These are phyloP conservation scores for Penicillium maclennaniae DNA, from an alignment of 495 filamentous ascomycete species.

Conservation along the genomic window DNA sequence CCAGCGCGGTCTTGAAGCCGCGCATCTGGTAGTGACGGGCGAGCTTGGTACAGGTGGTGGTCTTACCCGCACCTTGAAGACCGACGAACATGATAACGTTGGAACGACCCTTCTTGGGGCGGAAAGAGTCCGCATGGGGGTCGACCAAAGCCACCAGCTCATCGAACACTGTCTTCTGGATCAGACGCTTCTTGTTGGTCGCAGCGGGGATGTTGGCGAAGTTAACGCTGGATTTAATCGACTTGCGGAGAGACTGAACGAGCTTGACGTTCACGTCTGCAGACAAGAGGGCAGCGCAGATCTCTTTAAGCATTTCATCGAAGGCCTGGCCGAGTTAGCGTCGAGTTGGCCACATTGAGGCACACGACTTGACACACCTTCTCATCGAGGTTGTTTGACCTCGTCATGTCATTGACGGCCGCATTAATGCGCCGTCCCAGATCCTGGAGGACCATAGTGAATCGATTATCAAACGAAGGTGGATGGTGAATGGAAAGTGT, in stretches of 20 bases:
- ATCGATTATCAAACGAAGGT: slow-evolving; percentile 3
- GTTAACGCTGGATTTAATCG: slow-evolving; percentile 85
- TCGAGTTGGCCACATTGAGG: neutral
- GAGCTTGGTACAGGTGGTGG: slow-evolving; percentile 96
- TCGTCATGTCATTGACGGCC: slow-evolving; percentile 89
- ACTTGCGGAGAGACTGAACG: slow-evolving; percentile 88
- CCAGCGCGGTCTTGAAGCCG: slow-evolving; percentile 90
- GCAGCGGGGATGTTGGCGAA: slow-evolving; percentile 84
- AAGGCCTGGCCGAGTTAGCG: slow-evolving; percentile 62
- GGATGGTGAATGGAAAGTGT: slow-evolving; percentile 7
- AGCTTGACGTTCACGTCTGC: slow-evolving; percentile 96
- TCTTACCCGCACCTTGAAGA: slow-evolving; percentile 95
- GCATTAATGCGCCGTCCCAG: slow-evolving; percentile 96
- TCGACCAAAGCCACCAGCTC: slow-evolving; percentile 94
- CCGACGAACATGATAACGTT: slow-evolving; percentile 99
- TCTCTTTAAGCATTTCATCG: slow-evolving; percentile 96
- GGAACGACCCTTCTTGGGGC: slow-evolving; percentile 90
- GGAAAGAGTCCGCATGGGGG: slow-evolving; percentile 92
- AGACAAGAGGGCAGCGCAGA: slow-evolving; percentile 87
- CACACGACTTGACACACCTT: slow-evolving; percentile 56
- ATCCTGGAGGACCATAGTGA: slow-evolving; percentile 94
- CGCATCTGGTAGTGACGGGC: slow-evolving; percentile 91
- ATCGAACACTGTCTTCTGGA: slow-evolving; percentile 97
- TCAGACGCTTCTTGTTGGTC: slow-evolving; percentile 95
- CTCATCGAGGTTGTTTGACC: slow-evolving; percentile 89